Evolutionary conservation across 352 stramenopile genomes (phyloP).

Genomic region (Phytophthora podocarpi): DNA sequence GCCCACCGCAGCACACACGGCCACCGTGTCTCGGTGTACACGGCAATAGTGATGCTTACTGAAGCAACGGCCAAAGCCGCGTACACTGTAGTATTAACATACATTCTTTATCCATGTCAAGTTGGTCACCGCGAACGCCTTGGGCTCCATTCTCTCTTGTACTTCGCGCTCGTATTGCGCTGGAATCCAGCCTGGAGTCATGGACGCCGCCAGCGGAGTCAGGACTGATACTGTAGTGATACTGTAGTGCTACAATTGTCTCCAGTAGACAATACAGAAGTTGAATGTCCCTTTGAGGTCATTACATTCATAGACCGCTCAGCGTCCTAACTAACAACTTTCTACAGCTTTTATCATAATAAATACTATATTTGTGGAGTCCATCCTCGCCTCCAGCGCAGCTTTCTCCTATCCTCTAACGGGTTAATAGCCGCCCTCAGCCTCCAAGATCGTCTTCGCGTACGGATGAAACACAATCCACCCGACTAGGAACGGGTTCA

Average conservation of each 20-base stretch:
- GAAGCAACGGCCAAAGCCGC: constrained; percentile 14
- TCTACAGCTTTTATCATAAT: constrained; percentile 20
- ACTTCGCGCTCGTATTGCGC: constrained; percentile 26
- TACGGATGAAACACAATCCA: constrained; percentile 71
- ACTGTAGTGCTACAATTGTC: no score
- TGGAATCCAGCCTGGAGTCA: no score
- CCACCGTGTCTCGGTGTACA: constrained; percentile 34
- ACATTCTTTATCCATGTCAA: constrained; percentile 15
- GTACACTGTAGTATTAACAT: no score
- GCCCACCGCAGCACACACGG: constrained; percentile 33
- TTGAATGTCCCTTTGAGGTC: background rate
- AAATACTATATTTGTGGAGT: constrained; percentile 37
- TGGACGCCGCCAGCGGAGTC: no score
- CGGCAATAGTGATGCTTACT: constrained; percentile 16
- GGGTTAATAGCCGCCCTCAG: constrained; percentile 12
- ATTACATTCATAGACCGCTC: constrained; percentile 1
- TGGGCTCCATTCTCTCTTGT: constrained; percentile 29
- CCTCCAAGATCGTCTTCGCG: constrained; percentile 52
- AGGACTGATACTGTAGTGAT: no score
- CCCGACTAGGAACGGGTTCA: constrained; percentile 64
- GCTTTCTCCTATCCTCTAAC: constrained; percentile 7
- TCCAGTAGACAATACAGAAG: no score
- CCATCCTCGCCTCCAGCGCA: background rate
- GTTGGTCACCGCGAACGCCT: constrained; percentile 9
- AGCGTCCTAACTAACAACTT: background rate